Base-by-base conservation (phyloP, 2,329 filamentous ascomycete species). In the Xylaria sp. region DNA sequence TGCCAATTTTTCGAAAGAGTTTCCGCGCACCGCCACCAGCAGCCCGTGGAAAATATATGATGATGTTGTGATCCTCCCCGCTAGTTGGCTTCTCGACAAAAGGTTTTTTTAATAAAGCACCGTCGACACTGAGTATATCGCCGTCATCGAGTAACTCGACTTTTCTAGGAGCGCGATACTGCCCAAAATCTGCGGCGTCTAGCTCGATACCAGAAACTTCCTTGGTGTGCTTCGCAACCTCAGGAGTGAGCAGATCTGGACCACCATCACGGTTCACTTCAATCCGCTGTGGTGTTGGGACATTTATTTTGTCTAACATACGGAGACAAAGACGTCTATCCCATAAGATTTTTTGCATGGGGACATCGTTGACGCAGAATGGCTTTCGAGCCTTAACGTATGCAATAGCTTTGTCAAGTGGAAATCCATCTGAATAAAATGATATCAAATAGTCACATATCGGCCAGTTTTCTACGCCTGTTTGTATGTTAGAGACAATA, bases 11-110 rank as follows among this genome's bases (percentile, higher is more conserved):
- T 66, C 96, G 88, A 82, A 99, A 99, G 3, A 99, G 87, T 73
- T 95, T 93, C 67, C 97, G 88, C 29, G 94, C 97, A 68, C 96
- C 96, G 57, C 95, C 94, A 3, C 94, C 94, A 57, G 92, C 88
- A 50, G 93, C 92, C 70, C 91, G 92, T 25, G 95, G 93, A 77
- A 97, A 98, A 82, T 98, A 99, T 65, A 99, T 98, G 81, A 97
- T 92, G 75, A 99, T 97, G 79, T 99, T 99, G 82, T 99, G 96
- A 77, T 99, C 95, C 81, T 99, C 96, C 40, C 96, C 96, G 77
- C 93, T 98, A n/a, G 94, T 94, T 0, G 96, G 96, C 80, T 99
- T 99, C 79, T 99, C 96, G 44, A 99, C 96, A 77, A 99, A 99
- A 0, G 96, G 96, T 78, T 99, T 99, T 74, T 87, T 91, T 54